Evolutionary conservation across 805 yeast species (phyloP).

Genomic region (Kregervanrija delftensis): DNA sequence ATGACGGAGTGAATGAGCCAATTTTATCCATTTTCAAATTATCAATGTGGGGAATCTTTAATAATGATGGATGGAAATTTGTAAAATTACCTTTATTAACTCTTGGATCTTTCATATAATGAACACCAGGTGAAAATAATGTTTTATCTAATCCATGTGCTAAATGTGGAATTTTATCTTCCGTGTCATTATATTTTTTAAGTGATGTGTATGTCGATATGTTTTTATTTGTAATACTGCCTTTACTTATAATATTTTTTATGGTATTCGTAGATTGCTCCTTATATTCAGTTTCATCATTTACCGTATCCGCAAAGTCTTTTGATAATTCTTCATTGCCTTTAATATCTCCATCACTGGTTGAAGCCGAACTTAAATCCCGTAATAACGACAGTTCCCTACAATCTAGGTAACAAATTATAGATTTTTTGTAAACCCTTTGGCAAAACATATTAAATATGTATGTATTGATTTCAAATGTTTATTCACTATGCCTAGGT

Average conservation of each 20-base stretch:
- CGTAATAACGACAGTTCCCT: no score
- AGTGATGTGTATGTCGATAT: constrained; percentile 16
- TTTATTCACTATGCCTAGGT: no score
- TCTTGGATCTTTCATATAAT: constrained; percentile 70
- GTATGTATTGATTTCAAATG: no score
- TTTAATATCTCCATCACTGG: no score
- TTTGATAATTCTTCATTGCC: no score
- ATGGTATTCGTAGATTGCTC: no score
- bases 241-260: no score
- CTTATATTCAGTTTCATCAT: not conserved
- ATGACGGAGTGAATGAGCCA: constrained; percentile 54
- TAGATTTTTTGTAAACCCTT: no score
- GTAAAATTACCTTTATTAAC: constrained; percentile 42
- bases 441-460: no score
- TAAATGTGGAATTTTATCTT: constrained; percentile 41
- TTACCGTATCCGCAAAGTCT: no score
- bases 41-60: constrained; percentile 51
- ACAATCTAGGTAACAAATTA: no score
- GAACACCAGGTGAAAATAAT: constrained; percentile 76
- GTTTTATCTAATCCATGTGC: constrained; percentile 65
- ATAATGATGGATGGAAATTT: constrained; percentile 59
- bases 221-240: not conserved
- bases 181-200: constrained; percentile 8
- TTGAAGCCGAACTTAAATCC: no score
- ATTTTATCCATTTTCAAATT: constrained; percentile 60